phyloP scores from a whole-genome alignment of 768 basidiomycete genomes.

The Boletus rubroflammeus region DNA sequence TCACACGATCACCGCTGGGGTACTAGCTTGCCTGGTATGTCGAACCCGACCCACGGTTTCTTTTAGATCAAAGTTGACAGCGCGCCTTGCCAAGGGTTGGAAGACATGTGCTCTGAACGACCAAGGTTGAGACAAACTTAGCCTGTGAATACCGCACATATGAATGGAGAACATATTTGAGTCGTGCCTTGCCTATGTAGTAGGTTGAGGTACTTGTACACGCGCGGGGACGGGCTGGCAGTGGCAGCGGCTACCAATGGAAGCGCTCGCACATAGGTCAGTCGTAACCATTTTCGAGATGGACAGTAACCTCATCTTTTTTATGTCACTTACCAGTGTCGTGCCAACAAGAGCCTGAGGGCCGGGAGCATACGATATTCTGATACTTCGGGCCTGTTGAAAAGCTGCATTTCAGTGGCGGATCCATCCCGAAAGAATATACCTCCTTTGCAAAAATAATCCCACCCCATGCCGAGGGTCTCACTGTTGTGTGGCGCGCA shows the following conservation, averaged over 20 bases:
- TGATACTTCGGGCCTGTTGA: not conserved
- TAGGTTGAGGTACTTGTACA: not conserved
- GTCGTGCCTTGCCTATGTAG: not conserved
- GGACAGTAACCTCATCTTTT: too few species aligned
- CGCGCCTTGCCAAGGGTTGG: not conserved
- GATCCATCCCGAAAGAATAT: not conserved
- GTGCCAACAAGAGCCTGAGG: too few species aligned
- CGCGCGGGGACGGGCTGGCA: not conserved
- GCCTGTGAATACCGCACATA: not conserved
- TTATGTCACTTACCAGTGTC: not conserved
- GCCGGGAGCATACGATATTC: not conserved
- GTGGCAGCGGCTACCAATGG: too few species aligned
- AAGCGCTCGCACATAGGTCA: too few species aligned
- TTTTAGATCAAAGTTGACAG: not conserved
- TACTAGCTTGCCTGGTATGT: not conserved
- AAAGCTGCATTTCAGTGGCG: not conserved
- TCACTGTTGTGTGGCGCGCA: not conserved
- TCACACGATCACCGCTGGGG: not conserved
- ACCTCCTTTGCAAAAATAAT: not conserved
- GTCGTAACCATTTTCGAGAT: too few species aligned
- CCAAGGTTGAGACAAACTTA: not conserved
- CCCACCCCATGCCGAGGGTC: not conserved
- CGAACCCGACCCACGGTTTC: not conserved
- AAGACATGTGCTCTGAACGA: not conserved
- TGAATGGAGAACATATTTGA: not conserved